Evolutionary conservation across 2,329 filamentous ascomycete species (phyloP).

Genomic region (Simplicillium aogashimaense): DNA sequence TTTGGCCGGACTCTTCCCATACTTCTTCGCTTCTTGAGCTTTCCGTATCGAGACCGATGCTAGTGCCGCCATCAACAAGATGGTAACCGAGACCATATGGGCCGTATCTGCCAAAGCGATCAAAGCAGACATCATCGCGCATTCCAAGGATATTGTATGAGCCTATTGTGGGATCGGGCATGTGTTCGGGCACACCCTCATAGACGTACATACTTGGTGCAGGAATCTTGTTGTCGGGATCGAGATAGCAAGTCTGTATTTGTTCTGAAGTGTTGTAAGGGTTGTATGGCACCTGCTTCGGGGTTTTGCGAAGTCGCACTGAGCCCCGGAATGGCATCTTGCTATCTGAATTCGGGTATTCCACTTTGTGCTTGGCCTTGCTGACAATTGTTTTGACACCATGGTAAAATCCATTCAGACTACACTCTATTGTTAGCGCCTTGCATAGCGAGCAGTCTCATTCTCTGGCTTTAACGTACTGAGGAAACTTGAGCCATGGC

Average conservation of each 20-base stretch:
- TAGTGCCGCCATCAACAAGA: conserved; percentile 58
- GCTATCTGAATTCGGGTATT: conserved; percentile 51
- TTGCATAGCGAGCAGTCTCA: neutral
- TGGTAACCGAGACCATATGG: conserved; percentile 83
- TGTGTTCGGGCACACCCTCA: conserved; percentile 61
- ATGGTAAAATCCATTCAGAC: conserved; percentile 72
- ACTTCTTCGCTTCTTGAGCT: conserved; percentile 53
- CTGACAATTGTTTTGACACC: conserved; percentile 64
- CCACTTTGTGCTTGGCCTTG: conserved; percentile 53
- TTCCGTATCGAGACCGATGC: conserved; percentile 64
- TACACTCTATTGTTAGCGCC: conserved; percentile 20
- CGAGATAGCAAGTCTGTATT: conserved; percentile 54
- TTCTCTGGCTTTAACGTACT: conserved; percentile 15
- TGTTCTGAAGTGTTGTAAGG: conserved; percentile 56
- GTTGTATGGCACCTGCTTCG: conserved; percentile 45
- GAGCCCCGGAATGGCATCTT: conserved; percentile 1
- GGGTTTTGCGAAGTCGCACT: conserved; percentile 18
- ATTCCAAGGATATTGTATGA: conserved; percentile 67
- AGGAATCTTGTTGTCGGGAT: conserved; percentile 44
- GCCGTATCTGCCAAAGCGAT: conserved; percentile 74
- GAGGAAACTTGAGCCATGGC: conserved; percentile 30
- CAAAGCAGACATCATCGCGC: conserved; percentile 73
- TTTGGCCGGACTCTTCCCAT: conserved; percentile 44
- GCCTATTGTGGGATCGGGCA: conserved; percentile 69
- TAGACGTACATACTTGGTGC: conserved; percentile 59